Evolutionary conservation across 352 stramenopile species (phyloP), one percentile per base, ranked within the genome.

Genomic region (Pythium chondricola): DNA sequence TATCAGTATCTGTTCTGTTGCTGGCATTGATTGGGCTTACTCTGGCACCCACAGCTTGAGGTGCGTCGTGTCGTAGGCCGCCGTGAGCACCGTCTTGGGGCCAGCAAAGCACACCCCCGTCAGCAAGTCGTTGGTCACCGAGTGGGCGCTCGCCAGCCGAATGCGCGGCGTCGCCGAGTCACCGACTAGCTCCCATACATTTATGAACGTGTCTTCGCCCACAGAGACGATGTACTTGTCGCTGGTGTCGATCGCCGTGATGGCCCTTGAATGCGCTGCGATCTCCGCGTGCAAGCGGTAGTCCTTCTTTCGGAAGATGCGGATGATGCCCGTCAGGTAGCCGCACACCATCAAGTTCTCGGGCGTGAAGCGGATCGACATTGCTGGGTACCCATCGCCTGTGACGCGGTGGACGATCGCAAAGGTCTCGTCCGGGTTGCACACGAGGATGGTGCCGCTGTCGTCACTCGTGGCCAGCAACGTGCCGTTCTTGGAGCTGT

Each of bases 171-270:
- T 17, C 2, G 30, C 38, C 24, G 61, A 67, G 36, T 18, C 58
- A 17, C 48, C 65, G 2, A 43, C 42, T 14, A 84, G 49, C 42
- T 88, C 75, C 76, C 79, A 91, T 38, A 89, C 70, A 48, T 93
- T 88, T 39, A 89, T 40, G 56, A 84, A 93, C 10, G 73, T 88
- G 52, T 93, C 73, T 47, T 91, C 77, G 8, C 77, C 71, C 30
- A 89, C 76, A 1, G 74, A 83, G 41, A 71, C 76, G 35, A 84
- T 48, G 39, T 67, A 59, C 33, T 71, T 59, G 22, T 80, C 76
- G 32, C 60, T 56, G 22, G 65, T 53, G 39, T 85, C 79, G 18
- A 91, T 41, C 9, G 71, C 79, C 2, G 74, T 88, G 58, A 89
- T 70, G 1, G 74, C 74, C 2, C 82, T 76, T 7, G 74, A 80